phyloP scores from a whole-genome alignment of 768 basidiomycete genomes.

The Kwoniella sp. region DNA sequence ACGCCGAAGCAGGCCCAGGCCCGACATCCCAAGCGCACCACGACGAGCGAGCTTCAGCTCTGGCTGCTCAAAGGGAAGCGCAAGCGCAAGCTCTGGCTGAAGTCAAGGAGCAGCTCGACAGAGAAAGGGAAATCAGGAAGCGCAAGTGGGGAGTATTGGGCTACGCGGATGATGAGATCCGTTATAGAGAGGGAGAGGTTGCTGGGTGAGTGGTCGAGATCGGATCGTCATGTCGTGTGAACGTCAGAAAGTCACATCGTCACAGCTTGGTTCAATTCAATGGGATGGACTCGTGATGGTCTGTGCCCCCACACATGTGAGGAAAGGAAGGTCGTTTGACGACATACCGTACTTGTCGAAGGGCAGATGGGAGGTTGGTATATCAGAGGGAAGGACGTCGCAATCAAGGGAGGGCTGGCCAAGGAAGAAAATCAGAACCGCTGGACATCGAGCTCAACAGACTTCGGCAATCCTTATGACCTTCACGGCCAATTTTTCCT shows the following conservation, averaged over 20 bases:
- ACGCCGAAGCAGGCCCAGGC: conserved; percentile 17
- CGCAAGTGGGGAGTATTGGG: conserved; percentile 21
- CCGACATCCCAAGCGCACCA: conserved; percentile 4
- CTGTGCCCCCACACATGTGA: no score
- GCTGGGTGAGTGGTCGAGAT: conserved; percentile 9
- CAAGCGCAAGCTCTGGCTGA: not conserved
- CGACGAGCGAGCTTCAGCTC: not conserved
- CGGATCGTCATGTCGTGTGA: no score
- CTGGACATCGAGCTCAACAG: no score
- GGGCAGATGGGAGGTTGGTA: no score
- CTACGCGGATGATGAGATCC: conserved; percentile 13
- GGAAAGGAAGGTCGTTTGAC: not conserved
- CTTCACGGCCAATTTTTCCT: no score
- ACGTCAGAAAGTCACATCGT: no score
- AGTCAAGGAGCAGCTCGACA: not conserved
- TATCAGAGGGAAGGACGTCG: no score
- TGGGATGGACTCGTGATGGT: no score
- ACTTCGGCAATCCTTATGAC: no score
- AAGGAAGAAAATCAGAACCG: no score
- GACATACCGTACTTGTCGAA: not conserved
- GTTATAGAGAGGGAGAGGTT: conserved; percentile 8
- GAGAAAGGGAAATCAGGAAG: conserved; percentile 4
- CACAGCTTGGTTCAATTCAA: no score
- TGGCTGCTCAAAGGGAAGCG: conserved; percentile 9
- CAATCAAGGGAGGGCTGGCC: no score